A percentile compares a stretch with the other conserved stretches of the same genome.
These are phyloP conservation scores for Pyricularia sp. DNA, from an alignment of 2,329 filamentous ascomycete genomes.

Conservation along the genomic window DNA sequence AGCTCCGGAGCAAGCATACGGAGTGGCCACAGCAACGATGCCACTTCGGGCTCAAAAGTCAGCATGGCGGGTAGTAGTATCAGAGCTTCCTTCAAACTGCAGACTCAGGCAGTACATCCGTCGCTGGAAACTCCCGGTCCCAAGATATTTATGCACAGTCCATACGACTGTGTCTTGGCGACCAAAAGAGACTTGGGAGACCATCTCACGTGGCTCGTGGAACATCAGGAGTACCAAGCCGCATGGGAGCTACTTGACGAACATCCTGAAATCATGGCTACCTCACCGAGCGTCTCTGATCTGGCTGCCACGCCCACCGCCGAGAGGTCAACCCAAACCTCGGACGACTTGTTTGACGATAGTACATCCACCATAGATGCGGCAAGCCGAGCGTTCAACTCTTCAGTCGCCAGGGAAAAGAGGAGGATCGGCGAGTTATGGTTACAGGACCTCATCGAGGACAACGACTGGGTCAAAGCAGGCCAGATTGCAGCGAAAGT, in stretches of 20 bases:
- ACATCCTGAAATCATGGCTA: slow-evolving; percentile 59
- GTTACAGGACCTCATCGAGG: slow-evolving; percentile 72
- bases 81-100: slow-evolving; percentile 4
- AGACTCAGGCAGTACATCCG: slow-evolving; percentile 32
- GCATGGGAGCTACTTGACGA: slow-evolving; percentile 85
- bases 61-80: slow-evolving; percentile 22
- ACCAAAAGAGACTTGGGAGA: slow-evolving; percentile 78
- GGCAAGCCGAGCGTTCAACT: slow-evolving; percentile 42
- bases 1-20: slow-evolving; percentile 70
- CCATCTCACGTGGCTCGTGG: slow-evolving; percentile 73
- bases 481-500: slow-evolving; percentile 75
- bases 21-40: slow-evolving; percentile 49
- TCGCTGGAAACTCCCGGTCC: slow-evolving; percentile 41
- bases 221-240: slow-evolving; percentile 66
- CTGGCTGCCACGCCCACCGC: slow-evolving; percentile 24
- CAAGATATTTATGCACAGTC: slow-evolving; percentile 87
- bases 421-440: slow-evolving; percentile 82
- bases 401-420: slow-evolving; percentile 73
- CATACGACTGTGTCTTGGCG: slow-evolving; percentile 89
- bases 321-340: slow-evolving; percentile 18
- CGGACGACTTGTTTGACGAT: slow-evolving; percentile 65
- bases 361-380: slow-evolving; percentile 43
- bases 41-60: slow-evolving; percentile 34
- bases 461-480: slow-evolving; percentile 62
- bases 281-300: slow-evolving; percentile 27